Conservation (phyloP, 192 early-diverging fungal genomes). For the Funneliformis mosseae region DNA sequence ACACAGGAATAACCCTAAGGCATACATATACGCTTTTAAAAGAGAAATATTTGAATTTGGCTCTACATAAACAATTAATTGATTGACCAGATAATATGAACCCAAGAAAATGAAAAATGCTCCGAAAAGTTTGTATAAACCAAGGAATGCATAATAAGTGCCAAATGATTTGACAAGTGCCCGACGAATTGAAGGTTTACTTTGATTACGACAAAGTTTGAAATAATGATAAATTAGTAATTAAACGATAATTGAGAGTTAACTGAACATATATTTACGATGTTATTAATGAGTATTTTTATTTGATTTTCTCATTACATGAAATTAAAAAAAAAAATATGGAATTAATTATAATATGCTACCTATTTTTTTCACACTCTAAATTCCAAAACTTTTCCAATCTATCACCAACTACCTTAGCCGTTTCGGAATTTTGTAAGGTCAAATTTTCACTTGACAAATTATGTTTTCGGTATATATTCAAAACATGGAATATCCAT, state of each 20-base stretch:
- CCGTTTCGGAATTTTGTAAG: constrained; percentile 58
- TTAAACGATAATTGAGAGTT: too few species aligned
- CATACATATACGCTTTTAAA: constrained; percentile 50
- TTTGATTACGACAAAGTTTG: constrained; percentile 32
- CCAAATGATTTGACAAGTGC: constrained; percentile 64
- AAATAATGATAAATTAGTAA: constrained; percentile 15
- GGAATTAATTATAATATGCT: constrained; percentile 3
- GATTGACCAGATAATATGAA: constrained; percentile 55
- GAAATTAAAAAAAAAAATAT: not conserved
- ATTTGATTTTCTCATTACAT: too few species aligned
- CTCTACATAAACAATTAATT: constrained; percentile 47
- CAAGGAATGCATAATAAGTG: constrained; percentile 51
- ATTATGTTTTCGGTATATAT: constrained; percentile 38
- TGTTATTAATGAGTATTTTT: too few species aligned
- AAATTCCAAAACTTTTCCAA: constrained; percentile 53
- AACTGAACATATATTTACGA: too few species aligned
- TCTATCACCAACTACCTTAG: constrained; percentile 53
- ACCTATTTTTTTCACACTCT: constrained; percentile 48
- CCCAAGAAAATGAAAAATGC: constrained; percentile 63
- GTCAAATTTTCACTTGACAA: constrained; percentile 54
- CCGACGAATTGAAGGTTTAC: constrained; percentile 56
- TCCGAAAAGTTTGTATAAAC: constrained; percentile 67
- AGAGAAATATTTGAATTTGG: constrained; percentile 31
- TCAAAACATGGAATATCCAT: constrained; percentile 63
- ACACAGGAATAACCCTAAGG: constrained; percentile 58